Conservation (phyloP, 768 basidiomycete genomes). For the Artomyces pyxidatus region DNA sequence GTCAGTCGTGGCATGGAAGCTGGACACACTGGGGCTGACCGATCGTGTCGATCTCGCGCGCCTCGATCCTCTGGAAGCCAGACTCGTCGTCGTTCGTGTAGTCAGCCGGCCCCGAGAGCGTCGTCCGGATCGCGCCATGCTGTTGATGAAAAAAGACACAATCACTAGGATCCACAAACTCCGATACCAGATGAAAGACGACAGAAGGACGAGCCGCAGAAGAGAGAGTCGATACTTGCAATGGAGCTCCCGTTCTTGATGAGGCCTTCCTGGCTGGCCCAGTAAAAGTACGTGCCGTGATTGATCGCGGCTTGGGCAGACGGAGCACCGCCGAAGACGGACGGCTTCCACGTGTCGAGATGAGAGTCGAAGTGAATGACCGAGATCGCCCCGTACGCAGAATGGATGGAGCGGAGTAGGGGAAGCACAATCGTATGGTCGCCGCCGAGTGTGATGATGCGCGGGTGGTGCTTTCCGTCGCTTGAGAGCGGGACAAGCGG, state of each 20-base stretch:
- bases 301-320: conserved; percentile 69
- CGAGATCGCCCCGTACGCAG: conserved; percentile 70
- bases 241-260: conserved; percentile 72
- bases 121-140: conserved; percentile 85
- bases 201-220: conserved; percentile 11
- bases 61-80: conserved; percentile 78
- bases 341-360: conserved; percentile 72
- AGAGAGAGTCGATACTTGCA: conserved; percentile 54
- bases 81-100: conserved; percentile 69
- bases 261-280: conserved; percentile 77
- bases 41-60: conserved; percentile 76
- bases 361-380: conserved; percentile 88
- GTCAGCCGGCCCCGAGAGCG: conserved; percentile 69
- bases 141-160: conserved; percentile 32
- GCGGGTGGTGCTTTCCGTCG: conserved; percentile 71
- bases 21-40: conserved; percentile 32
- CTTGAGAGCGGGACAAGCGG: conserved; percentile 48
- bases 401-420: conserved; percentile 59
- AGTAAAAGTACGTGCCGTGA: conserved; percentile 88
- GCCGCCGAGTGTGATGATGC: conserved; percentile 78
- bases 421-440: conserved; percentile 81
- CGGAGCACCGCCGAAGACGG: conserved; percentile 67
- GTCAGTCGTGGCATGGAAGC: not conserved
- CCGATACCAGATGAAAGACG: conserved; percentile 17
- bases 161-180: conserved; percentile 70